Percentiles rank a stretch among this genome's conserved stretches.
These are phyloP conservation scores for Calonectria multiphialidica DNA, from an alignment of 2,329 filamentous ascomycete genomes.

Conservation along the genomic window DNA sequence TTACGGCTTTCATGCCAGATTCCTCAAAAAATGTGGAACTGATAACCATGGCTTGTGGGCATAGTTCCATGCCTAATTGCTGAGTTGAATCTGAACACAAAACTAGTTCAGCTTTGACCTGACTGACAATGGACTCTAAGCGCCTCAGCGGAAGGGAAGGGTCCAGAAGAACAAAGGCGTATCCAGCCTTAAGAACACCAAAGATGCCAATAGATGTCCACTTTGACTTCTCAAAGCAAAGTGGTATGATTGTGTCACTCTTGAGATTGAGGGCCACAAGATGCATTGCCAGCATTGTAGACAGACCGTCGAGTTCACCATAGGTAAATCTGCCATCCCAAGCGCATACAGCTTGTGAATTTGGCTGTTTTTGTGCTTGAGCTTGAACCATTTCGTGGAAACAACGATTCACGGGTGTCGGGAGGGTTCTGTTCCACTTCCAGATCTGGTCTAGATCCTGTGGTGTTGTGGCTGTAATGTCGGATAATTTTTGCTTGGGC, in stretches of 20 bases:
- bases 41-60: neutral
- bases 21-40: neutral
- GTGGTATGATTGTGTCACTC: neutral
- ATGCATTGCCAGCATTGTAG: neutral
- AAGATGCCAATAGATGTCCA: neutral
- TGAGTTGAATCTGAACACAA: neutral
- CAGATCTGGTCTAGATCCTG: neutral
- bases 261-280: neutral
- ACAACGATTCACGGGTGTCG: neutral
- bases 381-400: neutral
- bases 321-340: neutral
- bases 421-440: neutral
- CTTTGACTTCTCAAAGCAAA: neutral
- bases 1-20: no score
- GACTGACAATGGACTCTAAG: neutral
- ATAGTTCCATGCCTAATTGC: neutral
- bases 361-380: neutral
- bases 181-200: neutral
- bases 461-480: slow-evolving; percentile 1
- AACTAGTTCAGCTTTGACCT: neutral
- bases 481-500: neutral
- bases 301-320: neutral
- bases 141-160: neutral
- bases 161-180: neutral
- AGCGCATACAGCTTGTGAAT: neutral